Evolutionary conservation across 2,329 filamentous ascomycete species (phyloP).

Genomic region (Hymenoscyphus scutula): DNA sequence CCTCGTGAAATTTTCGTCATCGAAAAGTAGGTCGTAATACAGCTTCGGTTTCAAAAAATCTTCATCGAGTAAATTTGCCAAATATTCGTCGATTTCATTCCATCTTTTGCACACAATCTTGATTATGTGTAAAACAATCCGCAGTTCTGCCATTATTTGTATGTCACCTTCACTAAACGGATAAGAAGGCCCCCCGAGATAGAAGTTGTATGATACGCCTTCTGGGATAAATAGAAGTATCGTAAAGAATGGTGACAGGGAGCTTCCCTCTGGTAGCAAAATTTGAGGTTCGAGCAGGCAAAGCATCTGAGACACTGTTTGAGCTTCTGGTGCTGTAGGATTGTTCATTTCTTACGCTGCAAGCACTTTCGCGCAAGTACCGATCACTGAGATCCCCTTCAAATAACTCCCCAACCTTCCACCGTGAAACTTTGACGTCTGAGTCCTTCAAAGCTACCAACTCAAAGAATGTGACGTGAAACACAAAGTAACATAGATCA

Average conservation of each 20-base stretch:
- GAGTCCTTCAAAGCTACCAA: background rate
- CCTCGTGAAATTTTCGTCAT: constrained; percentile 12
- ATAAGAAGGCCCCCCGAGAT: too few species aligned
- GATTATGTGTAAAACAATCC: background rate
- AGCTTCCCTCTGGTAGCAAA: background rate
- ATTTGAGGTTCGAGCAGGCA: background rate
- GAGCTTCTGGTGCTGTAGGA: background rate
- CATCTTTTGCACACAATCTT: background rate
- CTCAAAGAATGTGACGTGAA: background rate
- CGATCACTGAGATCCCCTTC: background rate
- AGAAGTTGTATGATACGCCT: background rate
- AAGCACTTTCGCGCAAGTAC: background rate
- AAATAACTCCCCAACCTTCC: background rate
- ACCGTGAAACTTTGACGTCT: background rate
- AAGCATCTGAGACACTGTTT: background rate
- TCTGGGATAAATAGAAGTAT: background rate
- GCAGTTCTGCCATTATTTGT: background rate
- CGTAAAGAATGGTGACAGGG: background rate
- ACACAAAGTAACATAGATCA: background rate
- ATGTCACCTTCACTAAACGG: too few species aligned
- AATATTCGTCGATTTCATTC: background rate
- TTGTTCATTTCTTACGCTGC: background rate
- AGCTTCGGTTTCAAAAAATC: constrained; percentile 6
- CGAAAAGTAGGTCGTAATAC: constrained; percentile 6
- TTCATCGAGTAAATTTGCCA: background rate